A percentile compares a stretch with the other conserved stretches of the same genome.
Evolutionary conservation across 2,329 filamentous ascomycete species (phyloP).

Genomic region (Orbilia ellipsospora): DNA sequence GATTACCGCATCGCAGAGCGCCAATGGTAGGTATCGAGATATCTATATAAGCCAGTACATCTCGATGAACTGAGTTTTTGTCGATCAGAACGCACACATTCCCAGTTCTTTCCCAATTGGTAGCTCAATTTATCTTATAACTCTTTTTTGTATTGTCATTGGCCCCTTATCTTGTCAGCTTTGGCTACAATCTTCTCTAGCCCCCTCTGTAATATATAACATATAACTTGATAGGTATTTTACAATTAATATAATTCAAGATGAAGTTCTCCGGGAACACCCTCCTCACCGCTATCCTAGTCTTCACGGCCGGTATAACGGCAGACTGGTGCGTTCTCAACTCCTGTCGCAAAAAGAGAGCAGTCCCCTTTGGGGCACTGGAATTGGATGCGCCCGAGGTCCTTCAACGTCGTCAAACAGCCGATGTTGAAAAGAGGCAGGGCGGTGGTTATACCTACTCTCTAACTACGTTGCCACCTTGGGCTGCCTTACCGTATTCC

Average conservation of each 20-base stretch:
- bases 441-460: conserved; percentile 21
- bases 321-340: conserved; percentile 17
- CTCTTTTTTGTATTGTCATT: too few species aligned
- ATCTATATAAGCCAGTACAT: conserved; percentile 25
- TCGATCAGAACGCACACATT: neutral
- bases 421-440: conserved; percentile 18
- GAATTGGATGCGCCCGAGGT: conserved; percentile 1
- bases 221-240: neutral
- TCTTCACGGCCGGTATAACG: neutral
- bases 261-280: conserved; percentile 4
- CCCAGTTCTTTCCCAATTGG: neutral
- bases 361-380: neutral
- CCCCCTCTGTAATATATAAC: too few species aligned
- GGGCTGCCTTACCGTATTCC: conserved; percentile 26
- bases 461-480: conserved; percentile 11
- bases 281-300: neutral
- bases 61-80: neutral
- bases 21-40: neutral
- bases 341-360: neutral
- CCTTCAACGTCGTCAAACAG: neutral
- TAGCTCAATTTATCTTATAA: neutral
- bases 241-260: neutral
- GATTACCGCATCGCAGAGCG: conserved; percentile 14
- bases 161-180: too few species aligned
- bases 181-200: too few species aligned